These are phyloP conservation scores for Protoeuglena noctilucae DNA, from an alignment of 139 green algal species.

Conservation along the genomic window DNA sequence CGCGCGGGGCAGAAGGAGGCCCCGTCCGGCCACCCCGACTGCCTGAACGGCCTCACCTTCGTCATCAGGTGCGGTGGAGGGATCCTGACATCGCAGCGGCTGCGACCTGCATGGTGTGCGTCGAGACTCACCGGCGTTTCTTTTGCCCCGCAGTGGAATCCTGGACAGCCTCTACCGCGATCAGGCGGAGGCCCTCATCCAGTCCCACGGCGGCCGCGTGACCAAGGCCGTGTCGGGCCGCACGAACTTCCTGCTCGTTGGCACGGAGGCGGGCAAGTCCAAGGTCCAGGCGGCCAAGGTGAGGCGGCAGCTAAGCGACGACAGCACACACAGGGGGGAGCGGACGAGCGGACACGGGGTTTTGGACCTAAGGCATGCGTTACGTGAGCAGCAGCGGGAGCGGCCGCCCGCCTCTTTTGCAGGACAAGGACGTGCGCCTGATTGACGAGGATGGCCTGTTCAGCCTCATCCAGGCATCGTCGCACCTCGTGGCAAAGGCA, in stretches of 20 bases:
- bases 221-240: constrained; percentile 61
- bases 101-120: too few relatives aligned
- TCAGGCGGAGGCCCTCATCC: constrained; percentile 66
- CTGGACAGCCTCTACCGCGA: constrained; percentile 59
- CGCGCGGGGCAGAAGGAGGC: constrained; percentile 14
- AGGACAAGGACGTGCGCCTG: constrained; percentile 31
- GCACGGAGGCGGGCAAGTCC: constrained; percentile 34
- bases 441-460: constrained; percentile 79
- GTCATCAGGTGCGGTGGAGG: too few relatives aligned
- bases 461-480: constrained; percentile 37
- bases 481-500: too few relatives aligned
- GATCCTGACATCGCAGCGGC: too few relatives aligned
- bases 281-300: constrained; percentile 33
- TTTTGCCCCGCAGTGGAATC: too few relatives aligned
- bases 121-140: too few relatives aligned
- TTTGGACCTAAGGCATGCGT: too few relatives aligned
- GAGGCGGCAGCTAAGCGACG: too few relatives aligned
- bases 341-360: too few relatives aligned
- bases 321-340: too few relatives aligned
- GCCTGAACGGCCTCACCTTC: constrained; percentile 70
- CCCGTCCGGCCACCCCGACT: constrained; percentile 63
- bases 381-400: too few relatives aligned
- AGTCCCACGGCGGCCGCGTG: constrained; percentile 47
- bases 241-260: constrained; percentile 71
- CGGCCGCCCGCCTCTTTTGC: too few relatives aligned